A percentile compares a stretch with the other conserved stretches of the same genome.
phyloP scores from a whole-genome alignment of 257 asterid species.

The Penstemon barbatus region DNA sequence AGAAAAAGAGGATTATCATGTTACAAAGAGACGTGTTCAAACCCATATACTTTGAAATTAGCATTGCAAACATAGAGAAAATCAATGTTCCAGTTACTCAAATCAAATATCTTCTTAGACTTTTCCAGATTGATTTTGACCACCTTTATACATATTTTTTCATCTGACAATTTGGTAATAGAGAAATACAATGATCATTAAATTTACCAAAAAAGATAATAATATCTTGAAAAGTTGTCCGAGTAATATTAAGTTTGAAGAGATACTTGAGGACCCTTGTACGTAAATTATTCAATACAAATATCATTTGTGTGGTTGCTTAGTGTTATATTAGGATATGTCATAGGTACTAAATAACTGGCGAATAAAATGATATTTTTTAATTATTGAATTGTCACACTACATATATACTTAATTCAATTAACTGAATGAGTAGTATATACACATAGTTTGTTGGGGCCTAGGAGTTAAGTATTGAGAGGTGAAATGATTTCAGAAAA shows the following conservation, averaged over 20 bases:
- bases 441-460: no score
- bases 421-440: no score
- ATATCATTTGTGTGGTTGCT: slow-evolving; percentile 1
- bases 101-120: background rate
- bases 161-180: slow-evolving; percentile 6
- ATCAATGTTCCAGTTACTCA: background rate
- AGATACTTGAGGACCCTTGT: no score
- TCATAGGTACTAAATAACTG: no score
- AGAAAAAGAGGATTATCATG: slow-evolving; percentile 1
- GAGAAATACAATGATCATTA: slow-evolving; percentile 16
- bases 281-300: background rate
- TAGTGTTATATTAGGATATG: no score
- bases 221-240: background rate
- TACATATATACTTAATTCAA: no score
- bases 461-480: no score
- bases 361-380: no score
- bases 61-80: background rate
- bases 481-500: no score
- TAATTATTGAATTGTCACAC: no score
- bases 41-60: background rate
- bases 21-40: background rate
- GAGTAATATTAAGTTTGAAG: no score
- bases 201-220: background rate
- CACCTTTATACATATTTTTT: background rate
- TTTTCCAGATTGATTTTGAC: background rate